Conservation (phyloP, 2,329 filamentous ascomycete genomes). For the Sporothrix brasiliensis region DNA sequence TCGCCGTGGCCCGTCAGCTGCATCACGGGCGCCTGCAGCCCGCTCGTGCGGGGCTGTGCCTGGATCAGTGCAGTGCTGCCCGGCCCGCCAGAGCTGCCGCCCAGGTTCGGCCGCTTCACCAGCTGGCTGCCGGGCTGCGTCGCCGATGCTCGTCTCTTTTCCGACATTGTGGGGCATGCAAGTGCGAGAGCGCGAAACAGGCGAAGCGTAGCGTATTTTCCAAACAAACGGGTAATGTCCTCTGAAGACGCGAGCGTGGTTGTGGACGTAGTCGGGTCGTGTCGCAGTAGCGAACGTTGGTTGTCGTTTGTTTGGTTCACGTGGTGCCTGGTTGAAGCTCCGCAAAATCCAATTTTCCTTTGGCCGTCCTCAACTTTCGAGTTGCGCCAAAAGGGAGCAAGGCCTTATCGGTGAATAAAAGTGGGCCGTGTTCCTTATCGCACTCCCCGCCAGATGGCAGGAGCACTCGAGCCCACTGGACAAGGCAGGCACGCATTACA, state of each 20-base stretch:
- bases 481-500: conserved; percentile 6
- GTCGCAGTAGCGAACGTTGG: neutral
- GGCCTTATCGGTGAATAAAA: conserved; percentile 28
- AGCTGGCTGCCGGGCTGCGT: conserved; percentile 75
- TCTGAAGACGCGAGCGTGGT: neutral
- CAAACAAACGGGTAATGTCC: neutral
- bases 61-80: conserved; percentile 54
- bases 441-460: neutral
- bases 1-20: conserved; percentile 81
- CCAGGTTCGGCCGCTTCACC: conserved; percentile 84
- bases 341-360: conserved; percentile 34
- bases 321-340: conserved; percentile 26
- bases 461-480: neutral
- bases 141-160: conserved; percentile 88
- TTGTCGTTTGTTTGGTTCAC: neutral
- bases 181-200: no score
- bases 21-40: conserved; percentile 88
- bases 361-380: conserved; percentile 13
- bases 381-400: conserved; percentile 16
- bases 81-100: conserved; percentile 51
- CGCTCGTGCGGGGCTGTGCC: conserved; percentile 71
- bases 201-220: neutral
- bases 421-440: conserved; percentile 30
- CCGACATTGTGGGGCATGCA: conserved; percentile 67
- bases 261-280: neutral